Evolutionary conservation across 2,329 filamentous ascomycete species (phyloP), one percentile per base, ranked within the genome.

Genomic region (Cladosporium sp.): DNA sequence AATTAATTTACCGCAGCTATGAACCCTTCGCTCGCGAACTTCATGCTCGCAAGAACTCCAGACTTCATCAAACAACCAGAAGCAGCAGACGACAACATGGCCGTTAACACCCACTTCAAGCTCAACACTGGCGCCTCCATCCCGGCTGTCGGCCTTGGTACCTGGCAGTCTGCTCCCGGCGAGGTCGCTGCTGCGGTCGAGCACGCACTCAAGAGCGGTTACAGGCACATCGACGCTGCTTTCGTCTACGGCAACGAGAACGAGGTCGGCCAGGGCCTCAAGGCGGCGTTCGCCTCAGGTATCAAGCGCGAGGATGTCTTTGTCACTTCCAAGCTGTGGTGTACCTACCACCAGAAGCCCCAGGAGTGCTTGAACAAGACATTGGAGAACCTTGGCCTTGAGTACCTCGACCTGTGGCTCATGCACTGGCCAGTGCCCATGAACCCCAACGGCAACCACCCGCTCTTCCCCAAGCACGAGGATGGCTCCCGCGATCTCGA

Each of bases 361-460:
- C 88, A 90, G 78, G 81, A 89, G 72, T 88, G 85, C 40, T 83
- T 95, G 40, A 86, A 92, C 69, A 88, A 89, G 83, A 91, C 88
- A 73, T 81, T 95, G 76, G 86, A 89, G 79, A 84, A 85, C 67
- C 81, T 96, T 40, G 90, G 91, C 1, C 81, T 95, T 57, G 89
- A 92, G 69, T 94, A 96, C 76, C 85, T 96, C 5, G 92, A 96
- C 76, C 81, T 96, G 65, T 92, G 87, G 76, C 83, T 96, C 44
- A 86, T 96, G 82, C 92, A 96, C 80, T 95, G 91, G 91, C 90
- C 91, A 10, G 81, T 92, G 55, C 87, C 90, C 59, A 89, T 93
- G 87, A 94, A 93, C 80, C 89, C 90, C 8, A 85, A 90, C 82
- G 87, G 88, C 69, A 90, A 91, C 80, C 82, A 78, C 66, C 88